phyloP scores from a whole-genome alignment of 1,284 basidiomycete species.

The Wallemia mellicola region DNA sequence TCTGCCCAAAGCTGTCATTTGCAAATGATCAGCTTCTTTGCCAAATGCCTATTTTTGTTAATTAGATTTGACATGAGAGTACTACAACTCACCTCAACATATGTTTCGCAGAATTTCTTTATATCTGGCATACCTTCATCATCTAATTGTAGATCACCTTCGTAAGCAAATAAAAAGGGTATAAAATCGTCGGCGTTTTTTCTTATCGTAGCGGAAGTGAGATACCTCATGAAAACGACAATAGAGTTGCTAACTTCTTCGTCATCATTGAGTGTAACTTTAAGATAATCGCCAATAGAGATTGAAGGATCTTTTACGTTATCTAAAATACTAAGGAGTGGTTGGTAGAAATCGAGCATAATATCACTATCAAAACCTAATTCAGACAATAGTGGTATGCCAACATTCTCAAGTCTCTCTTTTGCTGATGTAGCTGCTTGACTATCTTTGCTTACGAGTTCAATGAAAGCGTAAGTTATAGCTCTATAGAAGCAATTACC shows the following conservation, averaged over 20 bases:
- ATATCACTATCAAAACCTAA: slow-evolving; percentile 1
- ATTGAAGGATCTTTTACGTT: background rate
- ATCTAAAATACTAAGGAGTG: background rate
- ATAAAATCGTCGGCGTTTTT: slow-evolving; percentile 2
- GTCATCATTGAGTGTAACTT: background rate
- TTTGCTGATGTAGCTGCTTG: background rate
- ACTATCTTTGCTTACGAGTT: background rate
- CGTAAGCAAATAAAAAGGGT: slow-evolving; percentile 3
- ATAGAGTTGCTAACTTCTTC: slow-evolving; percentile 1
- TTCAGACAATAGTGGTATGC: background rate
- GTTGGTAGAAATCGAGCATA: slow-evolving; percentile 2
- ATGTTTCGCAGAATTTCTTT: slow-evolving; percentile 1
- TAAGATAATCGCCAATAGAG: background rate
- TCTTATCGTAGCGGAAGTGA: slow-evolving; percentile 1
- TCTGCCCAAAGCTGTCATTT: slow-evolving; percentile 1
- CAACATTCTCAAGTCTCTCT: background rate
- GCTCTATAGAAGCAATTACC: background rate
- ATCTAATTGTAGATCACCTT: slow-evolving; percentile 1
- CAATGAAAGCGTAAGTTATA: background rate
- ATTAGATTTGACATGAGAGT: background rate
- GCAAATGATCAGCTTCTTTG: background rate
- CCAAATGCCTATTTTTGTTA: background rate
- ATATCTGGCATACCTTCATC: slow-evolving; percentile 2
- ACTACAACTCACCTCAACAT: slow-evolving; percentile 1
- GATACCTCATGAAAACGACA: slow-evolving; percentile 2